Conservation (phyloP, 805 yeast genomes). For the Kluyveromyces nonfermentans region DNA sequence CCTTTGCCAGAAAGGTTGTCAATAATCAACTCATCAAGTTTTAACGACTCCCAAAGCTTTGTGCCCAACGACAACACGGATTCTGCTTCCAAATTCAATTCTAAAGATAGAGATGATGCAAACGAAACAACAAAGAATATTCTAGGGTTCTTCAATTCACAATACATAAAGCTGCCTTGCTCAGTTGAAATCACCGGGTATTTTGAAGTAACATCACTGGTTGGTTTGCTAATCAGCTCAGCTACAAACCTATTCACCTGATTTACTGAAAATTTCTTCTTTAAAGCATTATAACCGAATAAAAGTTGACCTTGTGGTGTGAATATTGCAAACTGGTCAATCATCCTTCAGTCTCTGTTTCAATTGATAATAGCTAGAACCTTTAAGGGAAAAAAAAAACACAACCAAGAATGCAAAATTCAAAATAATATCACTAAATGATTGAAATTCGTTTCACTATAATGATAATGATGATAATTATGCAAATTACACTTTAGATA, state of each 20-base stretch:
- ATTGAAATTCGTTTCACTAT: too few species aligned
- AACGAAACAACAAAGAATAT: constrained; percentile 32
- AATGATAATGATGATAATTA: too few species aligned
- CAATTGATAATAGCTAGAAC: too few species aligned
- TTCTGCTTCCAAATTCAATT: constrained; percentile 36
- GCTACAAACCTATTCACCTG: constrained; percentile 23
- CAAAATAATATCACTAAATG: too few species aligned
- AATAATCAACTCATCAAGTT: constrained; percentile 22
- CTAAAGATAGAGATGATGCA: constrained; percentile 33
- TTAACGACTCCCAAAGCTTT: constrained; percentile 30
- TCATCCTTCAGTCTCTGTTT: constrained; percentile 11
- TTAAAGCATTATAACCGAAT: constrained; percentile 20
- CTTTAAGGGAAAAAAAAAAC: too few species aligned
- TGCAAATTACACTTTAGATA: too few species aligned
- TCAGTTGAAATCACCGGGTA: constrained; percentile 6
- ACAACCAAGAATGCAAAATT: too few species aligned
- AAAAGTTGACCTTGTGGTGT: constrained; percentile 25
- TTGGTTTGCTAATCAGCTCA: constrained; percentile 20
- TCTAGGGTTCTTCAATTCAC: constrained; percentile 27
- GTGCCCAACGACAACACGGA: constrained; percentile 32
- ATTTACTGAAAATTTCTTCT: constrained; percentile 22
- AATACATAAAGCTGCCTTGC: constrained; percentile 17
- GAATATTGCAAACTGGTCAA: constrained; percentile 27
- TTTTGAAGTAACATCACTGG: constrained; percentile 13
- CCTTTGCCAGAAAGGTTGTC: constrained; percentile 27